Conservation (phyloP, 106 monocot genomes). For the Ottelia alismoides region DNA sequence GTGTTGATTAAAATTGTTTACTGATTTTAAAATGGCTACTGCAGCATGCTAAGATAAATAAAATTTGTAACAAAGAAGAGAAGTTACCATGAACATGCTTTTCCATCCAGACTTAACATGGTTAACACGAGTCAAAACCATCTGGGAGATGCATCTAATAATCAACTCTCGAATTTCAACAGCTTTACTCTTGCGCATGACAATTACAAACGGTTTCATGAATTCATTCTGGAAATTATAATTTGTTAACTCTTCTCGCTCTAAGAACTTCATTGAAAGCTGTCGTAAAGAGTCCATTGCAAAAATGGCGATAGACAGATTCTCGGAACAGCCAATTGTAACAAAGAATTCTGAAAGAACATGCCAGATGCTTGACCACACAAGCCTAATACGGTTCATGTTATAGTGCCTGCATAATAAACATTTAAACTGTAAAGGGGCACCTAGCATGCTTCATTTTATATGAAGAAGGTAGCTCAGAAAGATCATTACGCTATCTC, state of each 20-base stretch:
- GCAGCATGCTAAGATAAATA: too few species aligned
- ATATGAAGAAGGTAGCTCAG: not conserved
- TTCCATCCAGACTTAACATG: slow-evolving; percentile 98
- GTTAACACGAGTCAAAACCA: slow-evolving; percentile 91
- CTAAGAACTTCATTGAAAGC: slow-evolving; percentile 94
- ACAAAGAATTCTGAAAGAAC: slow-evolving; percentile 93
- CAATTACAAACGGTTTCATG: slow-evolving; percentile 98
- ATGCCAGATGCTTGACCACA: slow-evolving; percentile 98
- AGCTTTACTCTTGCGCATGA: slow-evolving; percentile 96
- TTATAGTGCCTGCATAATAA: slow-evolving; percentile 77
- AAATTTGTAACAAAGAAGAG: too few species aligned
- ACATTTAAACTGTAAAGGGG: not conserved
- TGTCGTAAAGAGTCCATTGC: slow-evolving; percentile 99
- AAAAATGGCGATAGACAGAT: slow-evolving; percentile 97
- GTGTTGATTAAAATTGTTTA: too few species aligned
- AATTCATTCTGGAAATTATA: slow-evolving; percentile 99
- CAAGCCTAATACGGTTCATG: slow-evolving; percentile 97
- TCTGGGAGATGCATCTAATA: slow-evolving; percentile 95
- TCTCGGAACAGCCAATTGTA: slow-evolving; percentile 95
- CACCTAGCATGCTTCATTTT: not conserved
- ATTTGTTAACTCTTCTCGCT: slow-evolving; percentile 88
- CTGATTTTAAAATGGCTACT: too few species aligned
- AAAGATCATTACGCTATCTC: slow-evolving; percentile 72
- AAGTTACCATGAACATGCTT: slow-evolving; percentile 97
- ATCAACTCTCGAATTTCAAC: slow-evolving; percentile 96